phyloP scores from a whole-genome alignment of 371 early-diverging fungal species.

The Lichtheimia ornata region DNA sequence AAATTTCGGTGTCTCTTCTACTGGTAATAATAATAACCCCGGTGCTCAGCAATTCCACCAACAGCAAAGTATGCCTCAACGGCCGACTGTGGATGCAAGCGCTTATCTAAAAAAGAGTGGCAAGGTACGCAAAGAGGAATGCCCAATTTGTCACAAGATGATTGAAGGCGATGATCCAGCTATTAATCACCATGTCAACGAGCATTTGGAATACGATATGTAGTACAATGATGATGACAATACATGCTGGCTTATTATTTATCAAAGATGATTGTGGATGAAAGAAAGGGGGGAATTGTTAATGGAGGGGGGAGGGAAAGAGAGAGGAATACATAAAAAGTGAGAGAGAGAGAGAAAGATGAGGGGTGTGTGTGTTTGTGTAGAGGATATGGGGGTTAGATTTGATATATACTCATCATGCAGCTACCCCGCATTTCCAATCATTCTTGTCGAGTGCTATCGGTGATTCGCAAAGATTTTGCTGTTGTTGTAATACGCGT shows the following conservation, averaged over 20 bases:
- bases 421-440: background rate
- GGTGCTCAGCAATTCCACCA: slow-evolving; percentile 11
- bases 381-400: background rate
- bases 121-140: slow-evolving; percentile 39
- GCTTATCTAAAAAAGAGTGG: slow-evolving; percentile 29
- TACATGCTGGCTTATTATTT: too few species aligned
- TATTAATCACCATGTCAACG: slow-evolving; percentile 52
- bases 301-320: background rate
- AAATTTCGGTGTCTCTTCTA: slow-evolving; percentile 32
- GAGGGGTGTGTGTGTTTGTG: background rate
- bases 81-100: slow-evolving; percentile 42
- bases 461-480: slow-evolving; percentile 16
- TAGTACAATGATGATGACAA: background rate
- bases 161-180: slow-evolving; percentile 54
- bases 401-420: background rate
- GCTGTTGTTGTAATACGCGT: slow-evolving; percentile 10
- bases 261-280: background rate
- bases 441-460: slow-evolving; percentile 1
- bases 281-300: background rate
- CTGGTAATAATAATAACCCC: slow-evolving; percentile 8
- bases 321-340: background rate
- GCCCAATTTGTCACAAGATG: slow-evolving; percentile 48
- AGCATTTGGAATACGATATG: slow-evolving; percentile 30
- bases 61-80: slow-evolving; percentile 23
- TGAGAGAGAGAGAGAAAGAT: background rate